phyloP scores from a whole-genome alignment of 805 yeast species.

The Hermanozyma aechmeae region DNA sequence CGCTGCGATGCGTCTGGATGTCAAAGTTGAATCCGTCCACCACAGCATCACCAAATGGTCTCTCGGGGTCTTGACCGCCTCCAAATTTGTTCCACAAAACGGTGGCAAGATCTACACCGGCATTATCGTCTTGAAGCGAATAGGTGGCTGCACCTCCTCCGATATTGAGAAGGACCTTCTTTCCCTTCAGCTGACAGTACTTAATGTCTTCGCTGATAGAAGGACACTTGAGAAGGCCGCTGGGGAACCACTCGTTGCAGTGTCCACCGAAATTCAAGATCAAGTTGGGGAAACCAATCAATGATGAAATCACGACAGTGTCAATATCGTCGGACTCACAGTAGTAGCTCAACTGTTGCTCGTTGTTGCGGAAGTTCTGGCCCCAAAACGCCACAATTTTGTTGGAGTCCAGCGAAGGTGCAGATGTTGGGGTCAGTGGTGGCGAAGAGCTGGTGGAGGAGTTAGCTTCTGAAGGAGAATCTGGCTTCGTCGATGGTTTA shows the following conservation, averaged over 20 bases:
- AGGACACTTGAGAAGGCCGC: no score
- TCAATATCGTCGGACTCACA: neutral
- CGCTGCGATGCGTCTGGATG: no score
- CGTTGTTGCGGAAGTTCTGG: neutral
- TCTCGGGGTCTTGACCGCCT: neutral
- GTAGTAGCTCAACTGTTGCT: neutral
- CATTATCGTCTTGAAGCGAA: no score
- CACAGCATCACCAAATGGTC: neutral
- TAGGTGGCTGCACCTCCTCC: no score
- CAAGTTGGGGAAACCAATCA: no score
- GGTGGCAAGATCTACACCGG: neutral
- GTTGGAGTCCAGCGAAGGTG: no score
- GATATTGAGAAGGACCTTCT: conserved; percentile 65
- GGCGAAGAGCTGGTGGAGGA: no score
- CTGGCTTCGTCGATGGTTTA: no score
- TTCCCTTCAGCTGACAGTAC: conserved; percentile 72
- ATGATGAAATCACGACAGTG: neutral
- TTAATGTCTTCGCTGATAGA: conserved; percentile 49
- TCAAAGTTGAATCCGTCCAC: neutral
- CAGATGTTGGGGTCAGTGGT: no score
- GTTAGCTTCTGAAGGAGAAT: no score
- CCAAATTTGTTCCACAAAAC: neutral
- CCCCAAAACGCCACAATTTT: neutral
- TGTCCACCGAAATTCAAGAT: no score
- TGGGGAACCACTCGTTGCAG: no score